phyloP scores from a whole-genome alignment of 768 basidiomycete genomes.

The Leccinum longicurvipes region DNA sequence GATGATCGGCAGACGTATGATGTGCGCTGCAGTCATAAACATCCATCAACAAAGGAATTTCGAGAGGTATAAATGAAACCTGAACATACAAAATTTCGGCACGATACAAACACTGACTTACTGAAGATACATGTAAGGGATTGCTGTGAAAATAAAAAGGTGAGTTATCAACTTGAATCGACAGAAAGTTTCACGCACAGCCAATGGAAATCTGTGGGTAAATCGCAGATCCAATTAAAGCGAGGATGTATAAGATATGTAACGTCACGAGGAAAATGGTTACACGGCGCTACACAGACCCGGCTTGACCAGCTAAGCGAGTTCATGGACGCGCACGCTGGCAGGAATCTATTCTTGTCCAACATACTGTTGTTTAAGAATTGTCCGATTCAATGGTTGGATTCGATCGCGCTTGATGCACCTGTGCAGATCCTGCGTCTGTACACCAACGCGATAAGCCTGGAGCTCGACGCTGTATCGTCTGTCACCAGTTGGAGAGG shows the following conservation, averaged over 20 bases:
- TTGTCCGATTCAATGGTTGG: too few relatives aligned
- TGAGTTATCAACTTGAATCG: neutral
- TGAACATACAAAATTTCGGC: neutral
- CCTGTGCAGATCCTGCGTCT: too few relatives aligned
- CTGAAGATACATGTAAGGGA: neutral
- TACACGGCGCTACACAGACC: neutral
- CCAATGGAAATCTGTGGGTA: neutral
- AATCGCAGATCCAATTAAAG: neutral
- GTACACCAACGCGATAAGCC: too few relatives aligned
- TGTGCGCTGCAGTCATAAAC: neutral
- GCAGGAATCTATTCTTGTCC: too few relatives aligned
- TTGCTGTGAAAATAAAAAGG: neutral
- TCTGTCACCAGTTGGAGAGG: too few relatives aligned
- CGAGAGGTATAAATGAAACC: neutral
- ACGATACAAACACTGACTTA: neutral
- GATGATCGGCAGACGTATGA: neutral
- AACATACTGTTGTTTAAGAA: too few relatives aligned
- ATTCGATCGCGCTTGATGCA: too few relatives aligned
- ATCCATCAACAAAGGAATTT: neutral
- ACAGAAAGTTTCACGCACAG: neutral
- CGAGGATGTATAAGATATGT: slow-evolving; percentile 4
- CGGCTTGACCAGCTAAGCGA: too few relatives aligned
- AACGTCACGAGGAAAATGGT: neutral
- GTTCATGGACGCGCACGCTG: too few relatives aligned
- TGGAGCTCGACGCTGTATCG: too few relatives aligned